Evolutionary conservation across 768 basidiomycete genomes (phyloP).

Genomic region (Porphyrellus cyaneotinctus): DNA sequence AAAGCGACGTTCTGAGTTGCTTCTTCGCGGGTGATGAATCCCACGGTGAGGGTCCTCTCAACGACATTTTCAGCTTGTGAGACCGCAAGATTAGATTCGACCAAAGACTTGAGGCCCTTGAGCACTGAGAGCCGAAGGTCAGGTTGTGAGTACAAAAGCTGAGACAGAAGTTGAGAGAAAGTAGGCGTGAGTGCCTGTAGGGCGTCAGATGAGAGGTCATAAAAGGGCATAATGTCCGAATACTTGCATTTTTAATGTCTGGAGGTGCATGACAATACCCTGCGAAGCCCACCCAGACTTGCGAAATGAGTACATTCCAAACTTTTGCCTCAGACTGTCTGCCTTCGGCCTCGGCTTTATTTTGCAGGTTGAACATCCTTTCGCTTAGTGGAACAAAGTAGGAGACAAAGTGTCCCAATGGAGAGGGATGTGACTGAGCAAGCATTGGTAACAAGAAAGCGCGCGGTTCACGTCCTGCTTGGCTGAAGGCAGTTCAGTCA

Average conservation of each 20-base stretch:
- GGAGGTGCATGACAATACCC: constrained; percentile 83
- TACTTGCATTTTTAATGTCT: constrained; percentile 67
- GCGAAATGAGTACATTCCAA: constrained; percentile 89
- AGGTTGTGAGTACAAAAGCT: constrained; percentile 87
- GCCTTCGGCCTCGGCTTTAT: constrained; percentile 69
- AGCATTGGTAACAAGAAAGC: constrained; percentile 91
- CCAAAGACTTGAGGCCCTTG: constrained; percentile 72
- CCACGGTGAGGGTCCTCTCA: constrained; percentile 22
- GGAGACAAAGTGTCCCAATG: constrained; percentile 77
- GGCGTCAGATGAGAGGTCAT: constrained; percentile 1
- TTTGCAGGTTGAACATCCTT: constrained; percentile 84
- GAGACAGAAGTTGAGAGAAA: constrained; percentile 88
- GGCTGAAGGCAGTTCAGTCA: constrained; percentile 37
- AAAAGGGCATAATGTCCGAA: not conserved
- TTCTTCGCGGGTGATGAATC: constrained; percentile 48
- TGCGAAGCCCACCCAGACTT: constrained; percentile 88
- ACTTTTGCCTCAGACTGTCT: constrained; percentile 87
- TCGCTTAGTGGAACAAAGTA: constrained; percentile 95
- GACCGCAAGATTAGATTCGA: constrained; percentile 71
- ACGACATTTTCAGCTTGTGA: constrained; percentile 32
- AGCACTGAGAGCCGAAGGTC: constrained; percentile 80
- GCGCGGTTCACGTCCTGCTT: constrained; percentile 74
- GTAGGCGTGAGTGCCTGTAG: constrained; percentile 64
- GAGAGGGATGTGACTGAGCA: constrained; percentile 73
- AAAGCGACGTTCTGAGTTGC: constrained; percentile 67